Evolutionary conservation across 2,329 filamentous ascomycete genomes (phyloP).

Genomic region (Lecanosticta acicola): DNA sequence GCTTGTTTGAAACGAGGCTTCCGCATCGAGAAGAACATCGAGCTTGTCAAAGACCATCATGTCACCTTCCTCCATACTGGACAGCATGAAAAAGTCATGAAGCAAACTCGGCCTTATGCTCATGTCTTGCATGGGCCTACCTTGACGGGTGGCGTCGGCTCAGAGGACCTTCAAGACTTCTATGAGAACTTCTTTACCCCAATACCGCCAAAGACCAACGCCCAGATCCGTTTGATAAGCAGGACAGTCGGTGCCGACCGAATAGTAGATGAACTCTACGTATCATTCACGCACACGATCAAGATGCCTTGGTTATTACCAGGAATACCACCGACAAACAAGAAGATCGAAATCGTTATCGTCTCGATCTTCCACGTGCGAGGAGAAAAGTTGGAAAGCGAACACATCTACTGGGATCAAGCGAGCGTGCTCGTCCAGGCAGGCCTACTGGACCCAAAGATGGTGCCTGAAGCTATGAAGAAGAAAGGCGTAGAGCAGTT

Average conservation of each 20-base stretch:
- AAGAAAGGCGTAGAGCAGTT: slow-evolving; percentile 42
- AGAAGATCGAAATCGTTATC: slow-evolving; percentile 50
- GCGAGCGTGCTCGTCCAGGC: slow-evolving; percentile 55
- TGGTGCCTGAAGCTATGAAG: slow-evolving; percentile 44
- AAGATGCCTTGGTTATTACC: slow-evolving; percentile 57
- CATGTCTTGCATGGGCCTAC: slow-evolving; percentile 42
- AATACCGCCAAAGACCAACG: slow-evolving; percentile 42
- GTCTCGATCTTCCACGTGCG: slow-evolving; percentile 53
- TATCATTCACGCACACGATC: slow-evolving; percentile 53
- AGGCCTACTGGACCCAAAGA: slow-evolving; percentile 53
- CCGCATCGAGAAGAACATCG: slow-evolving; percentile 42
- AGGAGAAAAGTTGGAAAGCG: slow-evolving; percentile 50
- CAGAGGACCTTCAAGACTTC: slow-evolving; percentile 44
- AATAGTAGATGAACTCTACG: slow-evolving; percentile 56
- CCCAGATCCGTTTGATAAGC: slow-evolving; percentile 49
- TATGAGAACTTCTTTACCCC: slow-evolving; percentile 54
- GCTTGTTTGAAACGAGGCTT: slow-evolving; percentile 57
- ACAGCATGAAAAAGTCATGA: slow-evolving; percentile 35
- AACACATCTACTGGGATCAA: slow-evolving; percentile 60
- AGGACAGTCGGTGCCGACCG: slow-evolving; percentile 54
- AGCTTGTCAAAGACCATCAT: slow-evolving; percentile 40
- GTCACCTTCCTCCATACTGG: slow-evolving; percentile 27
- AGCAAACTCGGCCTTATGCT: slow-evolving; percentile 35
- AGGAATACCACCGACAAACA: slow-evolving; percentile 51
- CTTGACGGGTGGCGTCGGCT: slow-evolving; percentile 42